Base-by-base conservation (phyloP, 1,284 basidiomycete species). In the Ceratobasidium sp. region DNA sequence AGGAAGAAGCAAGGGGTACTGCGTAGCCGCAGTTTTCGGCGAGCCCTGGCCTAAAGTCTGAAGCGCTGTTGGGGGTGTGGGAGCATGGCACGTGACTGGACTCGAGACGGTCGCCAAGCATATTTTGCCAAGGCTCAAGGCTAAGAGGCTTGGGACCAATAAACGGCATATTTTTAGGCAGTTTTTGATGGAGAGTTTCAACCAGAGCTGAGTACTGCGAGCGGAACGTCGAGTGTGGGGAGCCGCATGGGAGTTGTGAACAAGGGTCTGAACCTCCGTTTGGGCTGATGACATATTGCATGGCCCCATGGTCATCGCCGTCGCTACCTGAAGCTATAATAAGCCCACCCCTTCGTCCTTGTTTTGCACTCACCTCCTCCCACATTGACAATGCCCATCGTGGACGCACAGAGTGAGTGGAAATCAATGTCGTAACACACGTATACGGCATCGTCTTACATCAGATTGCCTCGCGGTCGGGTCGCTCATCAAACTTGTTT, bases 131-230 rank as follows among this genome's bases (percentile, higher is more conserved):
- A 47, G 57, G 57, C 57, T 17, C 34, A 4, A 27, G 13, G 43
- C 57, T 49, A 60, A 60, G 57, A 60, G 57, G 32, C 57, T 60
- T 60, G 57, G 57, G 32, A n/a, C 25, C 10, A 12, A 34, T 52
- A 31, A 20, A 32, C 5, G 27, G 38, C 20, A 34, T 60, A 60
- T 60, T n/a, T 34, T 60, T 60, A 22, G 45, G 15, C n/a, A 27
- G 40, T 10, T 32, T 35, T 47, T 17, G 31, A 29, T 35, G 31
- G 38, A 40, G n/a, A n/a, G n/a, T n/a, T n/a, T n/a, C n/a, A n/a
- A n/a, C n/a, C n/a, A n/a, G n/a, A n/a, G n/a, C n/a, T n/a, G n/a
- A n/a, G n/a, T n/a, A n/a, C n/a, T n/a, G n/a, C n/a, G n/a, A n/a
- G n/a, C n/a, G n/a, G n/a, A n/a, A n/a, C n/a, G n/a, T n/a, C n/a